A percentile compares a stretch with the other conserved stretches of the same genome.
These are phyloP conservation scores for Pilatotrama ljubarskyi DNA, from an alignment of 768 basidiomycete genomes.

Conservation along the genomic window DNA sequence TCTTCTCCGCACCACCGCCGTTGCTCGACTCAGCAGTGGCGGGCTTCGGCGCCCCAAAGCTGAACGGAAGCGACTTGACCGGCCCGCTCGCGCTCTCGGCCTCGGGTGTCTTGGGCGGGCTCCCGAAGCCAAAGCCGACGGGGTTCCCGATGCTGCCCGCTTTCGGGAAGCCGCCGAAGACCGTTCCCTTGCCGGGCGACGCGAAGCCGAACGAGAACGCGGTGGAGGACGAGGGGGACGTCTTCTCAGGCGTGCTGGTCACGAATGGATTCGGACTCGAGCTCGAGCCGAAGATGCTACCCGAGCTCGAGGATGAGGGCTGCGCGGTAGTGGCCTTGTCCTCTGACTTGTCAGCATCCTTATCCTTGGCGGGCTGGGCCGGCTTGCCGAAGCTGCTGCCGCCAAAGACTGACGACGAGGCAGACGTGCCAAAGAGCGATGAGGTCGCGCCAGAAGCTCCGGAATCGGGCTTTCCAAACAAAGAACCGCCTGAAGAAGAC, in stretches of 20 bases:
- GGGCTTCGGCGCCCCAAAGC: conserved; percentile 11
- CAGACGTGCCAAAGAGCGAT: conserved; percentile 8
- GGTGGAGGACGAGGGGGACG: neutral
- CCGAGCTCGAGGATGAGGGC: conserved; percentile 3
- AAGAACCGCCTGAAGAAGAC: neutral
- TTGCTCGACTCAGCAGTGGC: neutral
- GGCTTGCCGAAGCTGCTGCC: conserved; percentile 15
- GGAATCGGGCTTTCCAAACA: neutral
- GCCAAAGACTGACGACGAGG: conserved; percentile 12
- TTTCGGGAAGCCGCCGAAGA: conserved; percentile 28
- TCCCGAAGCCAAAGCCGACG: conserved; percentile 61
- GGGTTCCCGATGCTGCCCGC: conserved; percentile 60
- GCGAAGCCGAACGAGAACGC: conserved; percentile 14
- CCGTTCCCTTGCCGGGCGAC: conserved; percentile 17
- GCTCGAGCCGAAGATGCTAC: conserved; percentile 16
- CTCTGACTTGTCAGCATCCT: conserved; percentile 3
- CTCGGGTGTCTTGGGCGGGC: conserved; percentile 35
- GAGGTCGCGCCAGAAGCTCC: neutral
- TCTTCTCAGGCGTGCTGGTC: conserved; percentile 20
- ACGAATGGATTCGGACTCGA: neutral
- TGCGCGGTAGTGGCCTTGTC: neutral
- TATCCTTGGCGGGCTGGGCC: conserved; percentile 14
- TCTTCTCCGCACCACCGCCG: conserved; percentile 11
- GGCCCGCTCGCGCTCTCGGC: conserved; percentile 13
- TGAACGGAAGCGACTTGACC: conserved; percentile 20